phyloP scores from a whole-genome alignment of 2,329 filamentous ascomycete genomes.

The Plenodomus tracheiphilus region DNA sequence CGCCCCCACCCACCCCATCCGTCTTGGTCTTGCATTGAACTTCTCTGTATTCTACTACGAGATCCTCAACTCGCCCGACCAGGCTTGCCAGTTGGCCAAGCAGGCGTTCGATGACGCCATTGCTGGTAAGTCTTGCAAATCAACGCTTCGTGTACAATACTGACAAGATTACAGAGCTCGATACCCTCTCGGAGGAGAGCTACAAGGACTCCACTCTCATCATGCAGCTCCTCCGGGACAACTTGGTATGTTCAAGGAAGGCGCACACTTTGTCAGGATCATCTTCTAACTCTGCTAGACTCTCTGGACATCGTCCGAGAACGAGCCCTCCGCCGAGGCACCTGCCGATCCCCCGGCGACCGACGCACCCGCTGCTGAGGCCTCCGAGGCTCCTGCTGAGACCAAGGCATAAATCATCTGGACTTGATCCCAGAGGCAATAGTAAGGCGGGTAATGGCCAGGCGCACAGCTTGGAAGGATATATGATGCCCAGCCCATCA shows the following conservation, averaged over 20 bases:
- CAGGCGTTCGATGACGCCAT: conserved; percentile 96
- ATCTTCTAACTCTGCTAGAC: conserved; percentile 61
- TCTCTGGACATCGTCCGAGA: conserved; percentile 98
- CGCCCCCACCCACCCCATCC: conserved; percentile 89
- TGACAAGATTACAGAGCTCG: conserved; percentile 68
- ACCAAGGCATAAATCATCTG: conserved; percentile 57
- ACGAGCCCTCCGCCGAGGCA: conserved; percentile 70
- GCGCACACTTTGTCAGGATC: not conserved
- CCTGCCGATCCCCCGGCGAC: conserved; percentile 60
- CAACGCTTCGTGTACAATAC: conserved; percentile 4
- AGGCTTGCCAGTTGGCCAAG: conserved; percentile 97
- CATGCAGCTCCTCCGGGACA: conserved; percentile 98
- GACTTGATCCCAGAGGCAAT: conserved; percentile 33
- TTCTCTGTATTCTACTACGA: conserved; percentile 99
- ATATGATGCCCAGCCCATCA: conserved; percentile 35
- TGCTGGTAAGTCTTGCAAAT: conserved; percentile 62
- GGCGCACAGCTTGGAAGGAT: conserved; percentile 38
- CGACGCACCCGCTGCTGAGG: conserved; percentile 51
- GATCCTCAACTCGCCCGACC: conserved; percentile 97
- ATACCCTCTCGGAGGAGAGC: conserved; percentile 96
- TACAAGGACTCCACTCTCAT: conserved; percentile 99
- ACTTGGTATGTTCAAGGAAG: conserved; percentile 65
- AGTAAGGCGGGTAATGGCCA: conserved; percentile 33
- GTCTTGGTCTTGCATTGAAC: conserved; percentile 88
- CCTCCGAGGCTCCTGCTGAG: conserved; percentile 57